These are phyloP conservation scores for Akanthomyces muscarius DNA, from an alignment of 2,329 filamentous ascomycete genomes.

Conservation along the genomic window DNA sequence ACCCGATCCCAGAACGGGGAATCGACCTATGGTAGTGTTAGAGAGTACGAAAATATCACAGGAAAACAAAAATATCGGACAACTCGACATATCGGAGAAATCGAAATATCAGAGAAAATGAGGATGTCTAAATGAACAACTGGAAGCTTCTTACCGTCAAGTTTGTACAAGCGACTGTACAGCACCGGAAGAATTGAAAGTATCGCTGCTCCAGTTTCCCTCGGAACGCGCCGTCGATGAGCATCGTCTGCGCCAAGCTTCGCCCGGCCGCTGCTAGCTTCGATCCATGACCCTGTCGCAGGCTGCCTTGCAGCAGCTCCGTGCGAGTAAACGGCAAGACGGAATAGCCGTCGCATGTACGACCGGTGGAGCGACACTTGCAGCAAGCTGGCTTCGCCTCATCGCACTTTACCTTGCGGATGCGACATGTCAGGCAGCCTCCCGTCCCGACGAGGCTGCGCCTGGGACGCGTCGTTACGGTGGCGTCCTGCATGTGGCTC, in stretches of 20 bases:
- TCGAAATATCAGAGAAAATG: too few species aligned
- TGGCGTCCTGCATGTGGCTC: background rate
- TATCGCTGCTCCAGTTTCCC: background rate
- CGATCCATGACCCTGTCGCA: background rate
- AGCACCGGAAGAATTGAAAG: slow-evolving; percentile 6
- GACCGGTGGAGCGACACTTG: background rate
- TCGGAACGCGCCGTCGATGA: slow-evolving; percentile 1
- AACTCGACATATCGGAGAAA: too few species aligned
- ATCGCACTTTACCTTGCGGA: slow-evolving; percentile 14
- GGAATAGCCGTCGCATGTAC: slow-evolving; percentile 7
- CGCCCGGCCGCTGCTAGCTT: background rate
- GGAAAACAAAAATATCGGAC: too few species aligned
- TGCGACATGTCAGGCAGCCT: slow-evolving; percentile 13
- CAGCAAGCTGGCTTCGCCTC: slow-evolving; percentile 1
- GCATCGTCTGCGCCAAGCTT: background rate
- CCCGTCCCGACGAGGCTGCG: background rate
- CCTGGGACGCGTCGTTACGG: background rate
- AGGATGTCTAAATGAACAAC: background rate
- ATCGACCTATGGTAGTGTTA: background rate
- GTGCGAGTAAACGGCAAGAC: slow-evolving; percentile 2
- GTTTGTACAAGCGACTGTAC: background rate
- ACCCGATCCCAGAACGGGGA: slow-evolving; percentile 1
- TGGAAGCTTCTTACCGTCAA: background rate
- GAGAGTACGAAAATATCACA: background rate
- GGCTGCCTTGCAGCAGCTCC: slow-evolving; percentile 6